Conservation (phyloP, 2,329 filamentous ascomycete species). For the Saccharata proteae region DNA sequence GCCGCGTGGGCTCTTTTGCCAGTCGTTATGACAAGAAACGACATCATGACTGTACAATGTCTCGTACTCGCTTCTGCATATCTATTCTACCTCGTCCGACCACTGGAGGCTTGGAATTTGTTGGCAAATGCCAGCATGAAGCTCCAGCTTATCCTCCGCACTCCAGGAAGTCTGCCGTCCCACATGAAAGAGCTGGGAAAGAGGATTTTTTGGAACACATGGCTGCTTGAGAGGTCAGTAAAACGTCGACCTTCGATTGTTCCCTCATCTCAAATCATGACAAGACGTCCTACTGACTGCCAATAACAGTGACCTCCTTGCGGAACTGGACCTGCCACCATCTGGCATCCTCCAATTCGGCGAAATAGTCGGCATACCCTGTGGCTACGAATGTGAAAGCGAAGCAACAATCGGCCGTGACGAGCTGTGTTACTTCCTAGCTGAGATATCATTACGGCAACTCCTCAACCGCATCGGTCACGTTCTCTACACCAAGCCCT, state of each 20-base stretch:
- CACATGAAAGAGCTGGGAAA: constrained; percentile 62
- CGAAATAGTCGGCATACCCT: constrained; percentile 65
- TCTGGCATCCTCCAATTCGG: constrained; percentile 75
- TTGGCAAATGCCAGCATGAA: constrained; percentile 72
- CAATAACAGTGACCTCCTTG: constrained; percentile 49
- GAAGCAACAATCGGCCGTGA: constrained; percentile 53
- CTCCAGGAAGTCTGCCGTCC: constrained; percentile 56
- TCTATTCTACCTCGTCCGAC: constrained; percentile 69
- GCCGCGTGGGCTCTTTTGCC: constrained; percentile 69
- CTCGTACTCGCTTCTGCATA: constrained; percentile 73
- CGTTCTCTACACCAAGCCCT: constrained; percentile 62
- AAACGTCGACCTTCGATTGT: background rate
- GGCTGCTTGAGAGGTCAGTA: constrained; percentile 56
- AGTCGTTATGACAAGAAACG: constrained; percentile 68
- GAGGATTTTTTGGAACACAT: constrained; percentile 72
- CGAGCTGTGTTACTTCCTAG: constrained; percentile 76
- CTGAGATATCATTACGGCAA: constrained; percentile 66
- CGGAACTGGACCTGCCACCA: constrained; percentile 69
- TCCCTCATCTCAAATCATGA: constrained; percentile 2
- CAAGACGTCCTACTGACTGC: constrained; percentile 2
- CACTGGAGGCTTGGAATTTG: constrained; percentile 72
- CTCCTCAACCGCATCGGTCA: constrained; percentile 70
- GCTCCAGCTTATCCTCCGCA: constrained; percentile 64
- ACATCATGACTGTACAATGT: constrained; percentile 66
- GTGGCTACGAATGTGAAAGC: constrained; percentile 59